A percentile compares a stretch with the other conserved stretches of the same genome.
Conservation (phyloP, 768 basidiomycete genomes). For the Russula emetica region DNA sequence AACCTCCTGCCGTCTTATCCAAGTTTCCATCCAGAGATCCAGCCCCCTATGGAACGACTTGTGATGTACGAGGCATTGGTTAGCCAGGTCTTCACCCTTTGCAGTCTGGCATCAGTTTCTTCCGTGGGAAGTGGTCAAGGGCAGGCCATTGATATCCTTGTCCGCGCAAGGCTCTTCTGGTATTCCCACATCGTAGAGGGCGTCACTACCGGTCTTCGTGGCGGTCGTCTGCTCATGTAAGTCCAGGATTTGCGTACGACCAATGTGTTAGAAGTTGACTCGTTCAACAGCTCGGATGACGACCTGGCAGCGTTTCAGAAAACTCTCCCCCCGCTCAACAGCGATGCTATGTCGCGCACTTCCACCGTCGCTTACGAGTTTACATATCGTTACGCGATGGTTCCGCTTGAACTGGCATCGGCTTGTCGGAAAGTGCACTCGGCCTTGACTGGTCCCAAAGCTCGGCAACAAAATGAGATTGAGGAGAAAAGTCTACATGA, state of each 20-base stretch:
- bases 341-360: constrained; percentile 33
- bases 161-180: constrained; percentile 83
- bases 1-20: constrained; percentile 9
- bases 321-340: constrained; percentile 38
- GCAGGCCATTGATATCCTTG: constrained; percentile 52
- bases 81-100: constrained; percentile 76
- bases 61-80: constrained; percentile 77
- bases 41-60: constrained; percentile 44
- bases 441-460: constrained; percentile 74
- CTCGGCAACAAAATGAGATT: constrained; percentile 53
- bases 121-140: constrained; percentile 48
- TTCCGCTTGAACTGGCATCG: constrained; percentile 69
- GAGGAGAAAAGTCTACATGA: constrained; percentile 63
- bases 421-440: constrained; percentile 76
- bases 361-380: constrained; percentile 46
- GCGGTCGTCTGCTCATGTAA: constrained; percentile 79
- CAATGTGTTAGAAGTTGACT: constrained; percentile 13
- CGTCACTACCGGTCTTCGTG: constrained; percentile 72
- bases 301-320: constrained; percentile 72
- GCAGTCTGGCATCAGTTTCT: constrained; percentile 47
- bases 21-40: constrained; percentile 37
- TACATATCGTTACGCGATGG: constrained; percentile 56
- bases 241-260: constrained; percentile 30
- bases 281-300: constrained; percentile 54
- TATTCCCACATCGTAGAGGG: constrained; percentile 86